Percentiles rank a stretch among this genome's conserved stretches.
phyloP scores from a whole-genome alignment of 2,329 filamentous ascomycete species.

The Botrytis cinerea region DNA sequence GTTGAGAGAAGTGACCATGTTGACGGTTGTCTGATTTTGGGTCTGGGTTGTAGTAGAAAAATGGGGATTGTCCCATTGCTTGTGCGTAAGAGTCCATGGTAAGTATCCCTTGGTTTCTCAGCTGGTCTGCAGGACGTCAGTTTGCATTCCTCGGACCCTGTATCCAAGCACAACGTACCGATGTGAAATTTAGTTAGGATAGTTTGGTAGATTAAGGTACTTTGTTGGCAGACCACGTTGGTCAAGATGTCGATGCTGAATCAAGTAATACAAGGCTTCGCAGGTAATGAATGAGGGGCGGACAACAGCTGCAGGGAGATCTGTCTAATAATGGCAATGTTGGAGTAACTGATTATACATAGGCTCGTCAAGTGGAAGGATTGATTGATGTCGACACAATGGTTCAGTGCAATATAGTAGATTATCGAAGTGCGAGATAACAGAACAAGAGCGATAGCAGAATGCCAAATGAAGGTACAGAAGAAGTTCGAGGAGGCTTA shows the following conservation, averaged over 20 bases:
- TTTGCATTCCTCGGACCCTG: conserved; percentile 27
- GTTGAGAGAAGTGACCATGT: conserved; percentile 73
- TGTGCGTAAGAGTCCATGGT: conserved; percentile 47
- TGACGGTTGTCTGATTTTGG: conserved; percentile 70
- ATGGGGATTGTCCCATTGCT: conserved; percentile 70
- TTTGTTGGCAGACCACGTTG: conserved; percentile 23
- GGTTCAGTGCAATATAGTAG: conserved; percentile 28
- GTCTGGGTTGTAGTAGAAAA: conserved; percentile 86
- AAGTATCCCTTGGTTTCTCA: conserved; percentile 26
- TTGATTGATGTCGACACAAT: conserved; percentile 22
- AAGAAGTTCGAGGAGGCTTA: conserved; percentile 41
- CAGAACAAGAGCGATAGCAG: conserved; percentile 38
- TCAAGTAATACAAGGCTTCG: conserved; percentile 29
- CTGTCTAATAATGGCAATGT: conserved; percentile 41
- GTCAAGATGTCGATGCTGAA: conserved; percentile 27
- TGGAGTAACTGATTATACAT: conserved; percentile 42
- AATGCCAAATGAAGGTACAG: conserved; percentile 43
- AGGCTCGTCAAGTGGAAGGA: conserved; percentile 29
- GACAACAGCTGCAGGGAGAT: conserved; percentile 41
- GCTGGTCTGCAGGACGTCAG: conserved; percentile 35
- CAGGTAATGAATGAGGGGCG: conserved; percentile 44
- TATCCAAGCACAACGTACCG: conserved; percentile 31
- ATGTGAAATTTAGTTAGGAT: conserved; percentile 22
- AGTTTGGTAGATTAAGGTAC: conserved; percentile 30
- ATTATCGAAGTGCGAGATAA: conserved; percentile 33